Evolutionary conservation across 768 basidiomycete genomes (phyloP).

Genomic region (Calocera viscosa): DNA sequence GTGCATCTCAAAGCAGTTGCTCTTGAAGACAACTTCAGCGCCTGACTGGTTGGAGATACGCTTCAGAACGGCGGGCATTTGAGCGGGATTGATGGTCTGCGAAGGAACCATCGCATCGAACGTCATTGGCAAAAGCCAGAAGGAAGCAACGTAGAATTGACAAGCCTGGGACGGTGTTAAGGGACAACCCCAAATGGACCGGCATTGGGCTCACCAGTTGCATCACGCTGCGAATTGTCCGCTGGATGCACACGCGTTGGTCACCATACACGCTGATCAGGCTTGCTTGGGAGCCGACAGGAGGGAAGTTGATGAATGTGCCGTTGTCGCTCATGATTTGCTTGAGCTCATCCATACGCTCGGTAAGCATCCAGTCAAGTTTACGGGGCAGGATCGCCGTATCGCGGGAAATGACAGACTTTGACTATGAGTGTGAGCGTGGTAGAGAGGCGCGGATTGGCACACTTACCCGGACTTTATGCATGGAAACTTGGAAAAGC

Average conservation of each 20-base stretch:
- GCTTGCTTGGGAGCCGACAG: constrained; percentile 84
- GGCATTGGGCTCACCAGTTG: constrained; percentile 55
- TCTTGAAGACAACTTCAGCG: constrained; percentile 91
- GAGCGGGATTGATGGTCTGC: constrained; percentile 57
- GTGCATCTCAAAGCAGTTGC: constrained; percentile 95
- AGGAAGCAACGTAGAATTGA: constrained; percentile 91
- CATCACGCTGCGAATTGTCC: constrained; percentile 90
- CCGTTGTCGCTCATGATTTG: constrained; percentile 92
- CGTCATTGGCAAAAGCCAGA: constrained; percentile 88
- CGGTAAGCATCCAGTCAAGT: constrained; percentile 96
- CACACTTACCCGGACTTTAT: constrained; percentile 47
- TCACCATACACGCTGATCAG: constrained; percentile 91
- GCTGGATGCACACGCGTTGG: constrained; percentile 82
- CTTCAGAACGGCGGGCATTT: constrained; percentile 73
- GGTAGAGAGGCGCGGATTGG: background rate
- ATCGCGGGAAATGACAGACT: constrained; percentile 73
- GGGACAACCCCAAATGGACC: background rate
- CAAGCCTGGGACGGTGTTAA: constrained; percentile 52
- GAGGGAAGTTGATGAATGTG: constrained; percentile 86
- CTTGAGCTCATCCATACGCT: constrained; percentile 86
- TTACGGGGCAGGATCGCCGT: constrained; percentile 92
- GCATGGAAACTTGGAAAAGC: constrained; percentile 75
- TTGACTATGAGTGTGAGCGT: background rate
- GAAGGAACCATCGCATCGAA: constrained; percentile 83
- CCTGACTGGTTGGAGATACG: constrained; percentile 77